Base-by-base conservation (phyloP, 495 filamentous ascomycete genomes). In the Penicillium herquei region DNA sequence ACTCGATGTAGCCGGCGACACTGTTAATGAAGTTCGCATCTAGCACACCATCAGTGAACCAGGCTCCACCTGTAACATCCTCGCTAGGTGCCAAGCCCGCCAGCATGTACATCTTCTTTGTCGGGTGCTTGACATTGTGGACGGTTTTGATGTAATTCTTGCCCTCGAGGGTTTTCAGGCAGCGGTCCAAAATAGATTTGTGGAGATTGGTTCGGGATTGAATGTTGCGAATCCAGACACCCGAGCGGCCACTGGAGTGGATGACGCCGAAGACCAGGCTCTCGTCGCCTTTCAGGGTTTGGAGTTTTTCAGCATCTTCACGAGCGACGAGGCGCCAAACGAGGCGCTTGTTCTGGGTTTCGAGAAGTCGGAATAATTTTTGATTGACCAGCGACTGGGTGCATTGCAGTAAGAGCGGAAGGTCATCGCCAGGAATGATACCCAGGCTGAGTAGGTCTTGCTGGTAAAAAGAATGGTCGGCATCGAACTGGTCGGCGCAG, bases 31-130 rank as follows among this genome's bases (percentile, higher is more conserved):
- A 92, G 44, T 87, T 86, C 37, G 87, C 83, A 67, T 98, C 94
- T 3, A 97, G 80, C 39, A 88, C 87, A 7, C 87, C 88, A 48
- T 96, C 89, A 17, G 88, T 92, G 62, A 91, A 97, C 89, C 92
- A 98, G 14, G 90, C 86, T 6, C 95, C 94, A 39, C 94, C 95
- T 0, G 91, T 95, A 16, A 92, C 86, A 44, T 94, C 87, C 35
- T 96, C 92, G 37, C 86, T 87, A 2, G 95, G 93, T 12, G 81
- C 78, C 21, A 96, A 74, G 51, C 81, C 78, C 48, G 74, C 71
- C 45, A 87, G 71, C 77, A 88, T 86, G 73, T 85, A 88, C 63
- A 82, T 84, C 67, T 85, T 87, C 47, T 83, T 79, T 49, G 69
- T 78, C 46, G 84, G 81, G 56, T 71, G 74, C 58, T 83, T 84